Percentiles rank a stretch among this genome's conserved stretches.
phyloP scores from a whole-genome alignment of 1,139 yeast species.

The Hemisphaericaspora xylofermentans region DNA sequence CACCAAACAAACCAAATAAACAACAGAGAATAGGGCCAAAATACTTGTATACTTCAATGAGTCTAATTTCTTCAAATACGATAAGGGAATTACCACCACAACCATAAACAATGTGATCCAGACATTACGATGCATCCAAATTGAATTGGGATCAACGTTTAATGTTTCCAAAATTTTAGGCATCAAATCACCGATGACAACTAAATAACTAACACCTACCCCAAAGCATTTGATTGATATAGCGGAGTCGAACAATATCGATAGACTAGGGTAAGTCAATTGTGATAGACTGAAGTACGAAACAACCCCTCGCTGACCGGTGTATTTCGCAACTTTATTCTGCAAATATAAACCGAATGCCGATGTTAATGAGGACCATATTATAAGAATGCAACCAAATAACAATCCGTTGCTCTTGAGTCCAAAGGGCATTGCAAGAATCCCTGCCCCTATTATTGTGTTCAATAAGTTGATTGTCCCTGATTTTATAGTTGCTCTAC shows the following conservation, averaged over 20 bases:
- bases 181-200: constrained; percentile 86
- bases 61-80: constrained; percentile 72
- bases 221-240: constrained; percentile 76
- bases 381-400: constrained; percentile 46
- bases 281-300: constrained; percentile 55
- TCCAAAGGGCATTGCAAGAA: constrained; percentile 58
- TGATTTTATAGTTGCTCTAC: constrained; percentile 44
- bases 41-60: constrained; percentile 83
- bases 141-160: constrained; percentile 20
- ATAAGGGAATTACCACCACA: constrained; percentile 66
- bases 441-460: constrained; percentile 58
- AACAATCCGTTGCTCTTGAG: constrained; percentile 49
- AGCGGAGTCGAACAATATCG: constrained; percentile 49
- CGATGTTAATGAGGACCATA: constrained; percentile 51
- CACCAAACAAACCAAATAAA: constrained; percentile 74
- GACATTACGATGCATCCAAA: constrained; percentile 48
- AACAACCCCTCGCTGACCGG: constrained; percentile 49
- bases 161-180: constrained; percentile 66
- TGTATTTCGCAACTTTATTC: constrained; percentile 50
- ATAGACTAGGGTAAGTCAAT: constrained; percentile 52
- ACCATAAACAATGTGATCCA: constrained; percentile 70
- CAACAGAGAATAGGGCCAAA: constrained; percentile 80
- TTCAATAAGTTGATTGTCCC: constrained; percentile 53
- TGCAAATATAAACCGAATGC: constrained; percentile 54
- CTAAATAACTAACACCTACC: constrained; percentile 84